Percentiles rank a stretch among this genome's conserved stretches.
These are phyloP conservation scores for Phytophthora brassicae DNA, from an alignment of 352 stramenopile genomes.

Conservation along the genomic window DNA sequence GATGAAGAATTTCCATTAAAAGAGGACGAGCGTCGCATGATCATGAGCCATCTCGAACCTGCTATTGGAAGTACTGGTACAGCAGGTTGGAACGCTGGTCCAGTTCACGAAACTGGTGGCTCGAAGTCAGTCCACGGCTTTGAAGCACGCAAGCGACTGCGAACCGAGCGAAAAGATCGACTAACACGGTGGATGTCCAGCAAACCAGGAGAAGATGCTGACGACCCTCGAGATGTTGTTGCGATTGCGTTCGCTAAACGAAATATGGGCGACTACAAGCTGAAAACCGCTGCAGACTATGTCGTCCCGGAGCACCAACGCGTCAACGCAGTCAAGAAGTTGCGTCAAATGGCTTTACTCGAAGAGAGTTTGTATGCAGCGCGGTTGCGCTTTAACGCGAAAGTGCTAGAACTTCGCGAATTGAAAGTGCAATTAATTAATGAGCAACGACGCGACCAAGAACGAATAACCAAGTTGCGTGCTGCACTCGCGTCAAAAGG, in stretches of 20 bases:
- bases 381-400: constrained; percentile 88
- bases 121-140: constrained; percentile 66
- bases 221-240: constrained; percentile 90
- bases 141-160: constrained; percentile 78
- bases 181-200: constrained; percentile 59
- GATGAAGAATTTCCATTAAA: constrained; percentile 58
- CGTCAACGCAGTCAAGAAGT: constrained; percentile 90
- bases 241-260: constrained; percentile 86
- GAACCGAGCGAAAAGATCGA: constrained; percentile 65
- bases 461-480: constrained; percentile 52
- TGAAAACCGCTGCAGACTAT: constrained; percentile 88
- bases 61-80: constrained; percentile 14
- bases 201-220: constrained; percentile 89
- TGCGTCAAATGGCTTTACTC: constrained; percentile 83
- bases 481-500: constrained; percentile 29
- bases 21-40: constrained; percentile 59
- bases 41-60: constrained; percentile 24
- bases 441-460: constrained; percentile 60
- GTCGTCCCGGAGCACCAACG: constrained; percentile 89
- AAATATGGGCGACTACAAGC: constrained; percentile 92
- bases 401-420: constrained; percentile 87
- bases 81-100: constrained; percentile 3
- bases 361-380: constrained; percentile 83
- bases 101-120: constrained; percentile 1
- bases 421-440: constrained; percentile 87